Conservation (phyloP, 306 rosid species). For the Myrica gale region DNA sequence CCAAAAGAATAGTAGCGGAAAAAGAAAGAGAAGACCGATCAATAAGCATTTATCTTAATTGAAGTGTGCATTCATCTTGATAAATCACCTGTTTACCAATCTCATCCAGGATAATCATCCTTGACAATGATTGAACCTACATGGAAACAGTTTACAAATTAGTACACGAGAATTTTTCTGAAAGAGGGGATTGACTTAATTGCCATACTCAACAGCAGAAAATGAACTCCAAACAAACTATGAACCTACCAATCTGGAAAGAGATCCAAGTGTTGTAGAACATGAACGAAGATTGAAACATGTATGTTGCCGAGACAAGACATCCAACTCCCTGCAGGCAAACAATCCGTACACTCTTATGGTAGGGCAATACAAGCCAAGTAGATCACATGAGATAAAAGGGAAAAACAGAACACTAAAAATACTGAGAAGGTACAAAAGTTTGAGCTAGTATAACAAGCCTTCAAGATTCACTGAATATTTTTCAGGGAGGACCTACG, state of each 20-base stretch:
- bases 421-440: background rate
- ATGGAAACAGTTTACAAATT: slow-evolving; percentile 25
- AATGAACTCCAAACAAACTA: slow-evolving; percentile 8
- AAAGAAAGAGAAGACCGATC: background rate
- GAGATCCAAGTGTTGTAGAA: slow-evolving; percentile 92
- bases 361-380: slow-evolving; percentile 8
- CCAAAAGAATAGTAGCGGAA: background rate
- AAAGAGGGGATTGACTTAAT: background rate
- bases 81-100: slow-evolving; percentile 86
- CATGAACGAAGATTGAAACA: slow-evolving; percentile 89
- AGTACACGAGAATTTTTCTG: slow-evolving; percentile 8
- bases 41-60: background rate
- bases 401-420: background rate
- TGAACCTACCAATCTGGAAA: slow-evolving; percentile 79
- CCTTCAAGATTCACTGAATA: slow-evolving; percentile 16
- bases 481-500: slow-evolving; percentile 11
- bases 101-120: slow-evolving; percentile 97
- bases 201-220: background rate
- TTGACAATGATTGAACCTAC: slow-evolving; percentile 95
- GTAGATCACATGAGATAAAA: background rate
- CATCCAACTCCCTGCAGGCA: slow-evolving; percentile 84
- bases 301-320: slow-evolving; percentile 71
- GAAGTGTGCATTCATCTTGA: background rate
- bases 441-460: slow-evolving; percentile 2
- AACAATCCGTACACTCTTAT: slow-evolving; percentile 21